Evolutionary conservation across 441 rosid genomes (phyloP).

Genomic region (Mallotus repandus): DNA sequence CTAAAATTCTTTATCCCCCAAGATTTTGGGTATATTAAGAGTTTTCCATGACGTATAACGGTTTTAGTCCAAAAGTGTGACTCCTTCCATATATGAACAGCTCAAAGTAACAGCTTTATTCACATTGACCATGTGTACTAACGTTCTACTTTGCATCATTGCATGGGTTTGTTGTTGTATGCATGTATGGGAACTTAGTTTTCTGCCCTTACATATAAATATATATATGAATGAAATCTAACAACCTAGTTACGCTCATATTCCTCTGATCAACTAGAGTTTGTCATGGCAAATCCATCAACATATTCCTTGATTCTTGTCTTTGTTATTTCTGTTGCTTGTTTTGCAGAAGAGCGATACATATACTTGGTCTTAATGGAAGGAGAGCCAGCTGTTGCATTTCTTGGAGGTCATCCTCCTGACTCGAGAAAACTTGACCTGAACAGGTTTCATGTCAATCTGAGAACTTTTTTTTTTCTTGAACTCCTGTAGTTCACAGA

Average conservation of each 20-base stretch:
- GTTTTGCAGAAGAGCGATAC: slow-evolving; percentile 42
- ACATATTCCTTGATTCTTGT: slow-evolving; percentile 14
- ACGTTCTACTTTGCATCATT: not conserved
- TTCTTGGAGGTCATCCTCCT: slow-evolving; percentile 25
- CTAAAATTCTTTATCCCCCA: not conserved
- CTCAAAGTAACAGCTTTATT: slow-evolving; percentile 23
- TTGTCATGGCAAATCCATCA: slow-evolving; percentile 15
- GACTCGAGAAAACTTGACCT: slow-evolving; percentile 11
- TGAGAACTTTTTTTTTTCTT: too few relatives aligned
- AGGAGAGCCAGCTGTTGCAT: slow-evolving; percentile 51
- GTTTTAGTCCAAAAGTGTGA: not conserved
- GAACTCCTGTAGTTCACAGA: too few relatives aligned
- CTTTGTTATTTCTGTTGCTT: slow-evolving; percentile 13
- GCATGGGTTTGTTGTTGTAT: slow-evolving; percentile 1
- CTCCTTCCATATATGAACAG: not conserved
- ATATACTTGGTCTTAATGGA: slow-evolving; percentile 56
- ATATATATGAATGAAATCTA: not conserved
- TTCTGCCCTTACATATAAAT: not conserved
- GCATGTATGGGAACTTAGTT: not conserved
- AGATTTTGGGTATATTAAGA: not conserved
- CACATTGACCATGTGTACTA: slow-evolving; percentile 40
- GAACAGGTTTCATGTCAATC: slow-evolving; percentile 32
- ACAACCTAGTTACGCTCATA: not conserved
- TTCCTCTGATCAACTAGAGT: not conserved
- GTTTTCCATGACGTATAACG: slow-evolving; percentile 4